Percentiles rank a stretch among this genome's conserved stretches.
Conservation (phyloP, 306 rosid species). For the Aeschynomene evenia region DNA sequence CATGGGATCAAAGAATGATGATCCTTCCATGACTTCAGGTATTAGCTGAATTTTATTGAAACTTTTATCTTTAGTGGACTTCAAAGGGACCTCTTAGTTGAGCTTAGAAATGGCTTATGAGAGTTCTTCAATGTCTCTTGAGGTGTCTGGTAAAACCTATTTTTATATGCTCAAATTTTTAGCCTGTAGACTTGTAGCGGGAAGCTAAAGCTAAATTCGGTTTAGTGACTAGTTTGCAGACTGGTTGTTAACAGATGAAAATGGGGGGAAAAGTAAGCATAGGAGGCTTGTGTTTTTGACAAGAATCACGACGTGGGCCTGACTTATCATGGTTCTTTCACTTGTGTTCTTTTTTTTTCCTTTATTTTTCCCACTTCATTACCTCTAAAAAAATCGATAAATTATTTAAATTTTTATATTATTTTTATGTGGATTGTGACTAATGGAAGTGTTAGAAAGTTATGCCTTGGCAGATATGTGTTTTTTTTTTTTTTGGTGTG, state of each 20-base stretch:
- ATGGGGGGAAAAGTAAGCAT: background rate
- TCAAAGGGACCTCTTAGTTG: background rate
- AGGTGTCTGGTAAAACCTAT: slow-evolving; percentile 12
- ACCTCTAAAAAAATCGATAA: background rate
- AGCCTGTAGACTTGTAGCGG: background rate
- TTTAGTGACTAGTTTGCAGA: background rate
- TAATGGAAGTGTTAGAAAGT: background rate
- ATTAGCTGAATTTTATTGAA: slow-evolving; percentile 14
- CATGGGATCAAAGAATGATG: slow-evolving; percentile 25
- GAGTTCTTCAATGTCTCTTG: slow-evolving; percentile 7
- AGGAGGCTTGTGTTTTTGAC: background rate
- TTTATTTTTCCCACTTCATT: background rate
- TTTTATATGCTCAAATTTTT: background rate
- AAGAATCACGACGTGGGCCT: background rate
- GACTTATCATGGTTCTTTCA: background rate
- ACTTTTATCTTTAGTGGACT: slow-evolving; percentile 22
- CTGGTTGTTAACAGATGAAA: background rate
- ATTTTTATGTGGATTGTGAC: background rate
- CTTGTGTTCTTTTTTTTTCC: background rate
- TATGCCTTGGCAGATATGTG: slow-evolving; percentile 2
- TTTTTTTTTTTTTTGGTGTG: background rate
- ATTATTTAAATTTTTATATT: background rate
- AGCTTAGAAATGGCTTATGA: background rate
- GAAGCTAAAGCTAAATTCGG: background rate
- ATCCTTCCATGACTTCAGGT: slow-evolving; percentile 26